Base-by-base conservation (phyloP, 148 eudicot genomes). In the Fagopyrum tataricum region DNA sequence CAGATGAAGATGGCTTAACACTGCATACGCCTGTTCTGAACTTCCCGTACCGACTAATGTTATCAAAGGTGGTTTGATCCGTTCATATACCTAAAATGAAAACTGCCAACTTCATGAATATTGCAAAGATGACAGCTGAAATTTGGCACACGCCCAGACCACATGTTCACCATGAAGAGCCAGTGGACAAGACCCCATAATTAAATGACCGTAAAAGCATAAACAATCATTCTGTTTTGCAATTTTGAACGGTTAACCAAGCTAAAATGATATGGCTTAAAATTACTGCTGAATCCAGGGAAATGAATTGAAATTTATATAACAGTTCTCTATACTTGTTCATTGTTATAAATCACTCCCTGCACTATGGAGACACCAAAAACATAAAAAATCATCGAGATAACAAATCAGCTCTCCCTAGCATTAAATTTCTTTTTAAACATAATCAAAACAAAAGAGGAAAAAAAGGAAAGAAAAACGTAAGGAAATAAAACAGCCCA, bases 1-100 rank as follows among this genome's bases (percentile, higher is more conserved):
- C 51, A 96, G 87, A 88, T 96, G 99, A 76, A 96, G 89, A 84
- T 96, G 99, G 80, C 96, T 87, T 75, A 96, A 73, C 44, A 96
- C 90, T 68, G 97, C 96, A 82, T 86, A 96, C 73, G 99, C 92
- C 79, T 88, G 96, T 73, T 96, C 99, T 20, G 94, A 83, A 82
- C 99, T 87, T 75, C 99, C 99, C 40, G 96, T 85, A 87, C 96
- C 92, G 75, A 87, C 92, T 78, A 85, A 81, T 72, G 99, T 96
- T 76, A 96, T 92, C 79, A 96, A 80, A 67, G 99, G 99, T 9
- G 99, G 93, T 86, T 92, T 96, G 55, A 96, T 92, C 64, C 99
- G 94, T 82, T 96, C 99, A 78, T 92, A 96, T 18, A 96, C 99
- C 99, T 92, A 83, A 58, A 46, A 74, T 56, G 69, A 37, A 77